Conservation (phyloP, 805 yeast species). For the Candida arabinofermentans region DNA sequence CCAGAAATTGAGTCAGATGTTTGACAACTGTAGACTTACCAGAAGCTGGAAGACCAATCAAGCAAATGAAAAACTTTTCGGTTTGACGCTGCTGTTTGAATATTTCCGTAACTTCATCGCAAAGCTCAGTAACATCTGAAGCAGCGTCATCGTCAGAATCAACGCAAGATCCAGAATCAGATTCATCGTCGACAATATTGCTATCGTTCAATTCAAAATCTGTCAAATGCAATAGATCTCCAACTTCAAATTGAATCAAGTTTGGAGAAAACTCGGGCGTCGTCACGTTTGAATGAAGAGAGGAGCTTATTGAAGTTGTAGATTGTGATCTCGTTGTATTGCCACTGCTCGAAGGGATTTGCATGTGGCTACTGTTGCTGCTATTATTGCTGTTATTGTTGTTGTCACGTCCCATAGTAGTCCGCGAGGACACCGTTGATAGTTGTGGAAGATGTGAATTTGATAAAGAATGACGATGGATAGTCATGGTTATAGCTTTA, state of each 20-base stretch:
- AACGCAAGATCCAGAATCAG: slow-evolving; percentile 1
- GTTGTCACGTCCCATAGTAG: no score
- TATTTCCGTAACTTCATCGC: neutral
- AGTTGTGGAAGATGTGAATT: neutral
- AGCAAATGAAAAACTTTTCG: slow-evolving; percentile 30
- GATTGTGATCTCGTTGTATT: slow-evolving; percentile 15
- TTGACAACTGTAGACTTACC: slow-evolving; percentile 63
- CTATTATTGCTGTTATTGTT: no score
- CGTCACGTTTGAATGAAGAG: slow-evolving; percentile 20
- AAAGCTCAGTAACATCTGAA: neutral
- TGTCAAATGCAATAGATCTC: slow-evolving; percentile 20
- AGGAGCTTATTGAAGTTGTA: slow-evolving; percentile 15
- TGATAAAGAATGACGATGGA: neutral
- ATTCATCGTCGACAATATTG: slow-evolving; percentile 11
- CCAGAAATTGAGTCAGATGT: slow-evolving; percentile 25
- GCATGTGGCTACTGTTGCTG: no score
- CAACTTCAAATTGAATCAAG: slow-evolving; percentile 27
- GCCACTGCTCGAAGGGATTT: neutral
- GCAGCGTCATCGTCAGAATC: slow-evolving; percentile 6
- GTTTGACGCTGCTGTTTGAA: slow-evolving; percentile 2
- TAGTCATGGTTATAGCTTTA: neutral
- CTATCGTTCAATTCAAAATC: slow-evolving; percentile 19
- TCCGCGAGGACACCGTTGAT: no score
- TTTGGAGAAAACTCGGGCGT: slow-evolving; percentile 32
- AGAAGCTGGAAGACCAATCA: slow-evolving; percentile 89